Evolutionary conservation across 345 rosid species (phyloP).

Genomic region (Arabis alpina): DNA sequence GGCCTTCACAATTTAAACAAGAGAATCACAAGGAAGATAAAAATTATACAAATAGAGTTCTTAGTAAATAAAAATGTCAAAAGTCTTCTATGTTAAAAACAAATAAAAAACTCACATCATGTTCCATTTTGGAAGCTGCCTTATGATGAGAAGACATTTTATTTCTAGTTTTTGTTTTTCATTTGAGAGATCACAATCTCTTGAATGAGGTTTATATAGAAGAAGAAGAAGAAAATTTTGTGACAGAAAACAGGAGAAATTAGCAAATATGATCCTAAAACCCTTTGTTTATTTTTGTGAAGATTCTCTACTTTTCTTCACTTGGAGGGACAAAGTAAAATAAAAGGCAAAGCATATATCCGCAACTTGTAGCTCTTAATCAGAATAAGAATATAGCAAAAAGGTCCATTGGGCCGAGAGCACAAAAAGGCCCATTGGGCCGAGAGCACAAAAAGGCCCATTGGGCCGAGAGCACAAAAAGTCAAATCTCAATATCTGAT

Average conservation of each 20-base stretch:
- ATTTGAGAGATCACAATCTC: background rate
- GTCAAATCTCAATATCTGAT: background rate
- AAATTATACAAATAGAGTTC: background rate
- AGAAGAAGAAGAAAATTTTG: background rate
- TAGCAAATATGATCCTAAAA: too few species aligned
- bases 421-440: too few species aligned
- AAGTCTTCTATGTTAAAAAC: background rate
- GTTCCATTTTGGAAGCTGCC: conserved; percentile 28
- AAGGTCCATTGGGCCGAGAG: too few species aligned
- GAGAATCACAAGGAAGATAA: background rate
- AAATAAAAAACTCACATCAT: conserved; percentile 22
- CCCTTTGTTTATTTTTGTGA: too few species aligned
- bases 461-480: too few species aligned
- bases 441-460: too few species aligned
- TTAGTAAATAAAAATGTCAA: too few species aligned
- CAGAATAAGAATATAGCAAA: background rate
- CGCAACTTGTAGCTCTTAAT: conserved; percentile 16
- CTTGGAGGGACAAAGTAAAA: conserved; percentile 21
- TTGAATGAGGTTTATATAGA: conserved; percentile 15
- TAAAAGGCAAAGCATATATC: conserved; percentile 33
- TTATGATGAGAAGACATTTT: conserved; percentile 31
- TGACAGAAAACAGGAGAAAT: too few species aligned
- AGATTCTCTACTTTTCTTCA: background rate
- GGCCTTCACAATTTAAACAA: conserved; percentile 16
- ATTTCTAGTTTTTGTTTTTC: background rate